Evolutionary conservation across 176 grass and related monocot species (phyloP), one percentile per base, ranked within the genome.

Genomic region (Hsuehochloa calcarea): DNA sequence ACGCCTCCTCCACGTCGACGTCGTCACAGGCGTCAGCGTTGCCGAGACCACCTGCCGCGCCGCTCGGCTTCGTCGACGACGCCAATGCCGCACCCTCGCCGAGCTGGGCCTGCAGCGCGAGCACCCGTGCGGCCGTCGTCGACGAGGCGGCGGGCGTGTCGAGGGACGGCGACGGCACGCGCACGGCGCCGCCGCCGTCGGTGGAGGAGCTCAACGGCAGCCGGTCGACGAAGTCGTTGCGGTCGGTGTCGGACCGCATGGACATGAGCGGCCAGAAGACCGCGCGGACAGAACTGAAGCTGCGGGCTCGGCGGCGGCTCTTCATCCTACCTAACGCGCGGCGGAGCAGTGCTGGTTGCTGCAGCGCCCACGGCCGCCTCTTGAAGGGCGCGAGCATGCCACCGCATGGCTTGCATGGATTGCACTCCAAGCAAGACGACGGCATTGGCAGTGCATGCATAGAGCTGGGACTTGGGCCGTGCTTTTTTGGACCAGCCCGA

Each of bases 181-280:
- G 77, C 58, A 50, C 69, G 0, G 63, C 55, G 10, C 10, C 4
- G 68, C 46, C 25, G 83, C n/a, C 23, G 20, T 58, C 51, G 26
- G 39, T 61, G 38, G 78, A 78, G 25, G 38, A 61, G 10, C 65
- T 76, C 78, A 39, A 10, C 1, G 83, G 79, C 40, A 70, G 74
- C 17, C 13, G 31, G 63, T 52, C 61, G 39, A 14, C 40, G 75
- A 17, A 49, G 41, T 71, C 72, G 79, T 45, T 25, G 37, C 61
- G 82, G 74, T 91, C 78, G 61, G 58, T 61, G 1, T 95, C 93
- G 4, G 91, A 95, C 0, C 88, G 79, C 86, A 95, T 89, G 1
- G 93, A 93, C 84, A 89, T 91, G 64, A 95, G 79, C 17, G 93
- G 93, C 93, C 93, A 95, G 88, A 95, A 93, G 4, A 95, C 83